Conservation (phyloP, 805 yeast species). For the Zygosaccharomyces gambellarensis region DNA sequence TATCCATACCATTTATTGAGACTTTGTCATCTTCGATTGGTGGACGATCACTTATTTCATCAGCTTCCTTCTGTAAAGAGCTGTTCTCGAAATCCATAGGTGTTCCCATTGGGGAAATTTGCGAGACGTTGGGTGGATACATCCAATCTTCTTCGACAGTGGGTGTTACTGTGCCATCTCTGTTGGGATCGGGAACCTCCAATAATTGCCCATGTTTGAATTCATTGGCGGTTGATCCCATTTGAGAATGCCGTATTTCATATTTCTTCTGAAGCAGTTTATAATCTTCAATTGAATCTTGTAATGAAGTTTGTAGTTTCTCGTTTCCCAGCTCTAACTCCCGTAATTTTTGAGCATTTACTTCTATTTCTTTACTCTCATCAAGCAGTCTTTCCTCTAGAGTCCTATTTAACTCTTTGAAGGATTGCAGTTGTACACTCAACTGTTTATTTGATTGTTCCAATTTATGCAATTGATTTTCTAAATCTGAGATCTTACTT, state of each 20-base stretch:
- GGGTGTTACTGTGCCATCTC: background rate
- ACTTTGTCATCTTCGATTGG: conserved; percentile 4
- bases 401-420: conserved; percentile 7
- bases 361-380: conserved; percentile 16
- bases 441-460: conserved; percentile 26
- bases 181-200: background rate
- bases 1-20: conserved; percentile 13
- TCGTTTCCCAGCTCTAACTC: conserved; percentile 27
- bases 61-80: conserved; percentile 4
- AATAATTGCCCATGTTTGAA: background rate
- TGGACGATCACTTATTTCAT: conserved; percentile 4
- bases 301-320: conserved; percentile 16
- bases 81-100: conserved; percentile 7
- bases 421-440: conserved; percentile 10
- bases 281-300: conserved; percentile 28
- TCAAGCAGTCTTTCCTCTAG: conserved; percentile 11
- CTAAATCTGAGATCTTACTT: conserved; percentile 42
- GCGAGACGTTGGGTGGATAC: conserved; percentile 12
- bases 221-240: conserved; percentile 14
- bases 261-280: conserved; percentile 24
- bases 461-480: conserved; percentile 41
- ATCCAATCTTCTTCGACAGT: conserved; percentile 21
- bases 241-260: conserved; percentile 24
- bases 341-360: conserved; percentile 33
- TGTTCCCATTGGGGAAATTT: conserved; percentile 6